phyloP scores from a whole-genome alignment of 169 alveolate genomes.

The Besnoitia besnoiti region DNA sequence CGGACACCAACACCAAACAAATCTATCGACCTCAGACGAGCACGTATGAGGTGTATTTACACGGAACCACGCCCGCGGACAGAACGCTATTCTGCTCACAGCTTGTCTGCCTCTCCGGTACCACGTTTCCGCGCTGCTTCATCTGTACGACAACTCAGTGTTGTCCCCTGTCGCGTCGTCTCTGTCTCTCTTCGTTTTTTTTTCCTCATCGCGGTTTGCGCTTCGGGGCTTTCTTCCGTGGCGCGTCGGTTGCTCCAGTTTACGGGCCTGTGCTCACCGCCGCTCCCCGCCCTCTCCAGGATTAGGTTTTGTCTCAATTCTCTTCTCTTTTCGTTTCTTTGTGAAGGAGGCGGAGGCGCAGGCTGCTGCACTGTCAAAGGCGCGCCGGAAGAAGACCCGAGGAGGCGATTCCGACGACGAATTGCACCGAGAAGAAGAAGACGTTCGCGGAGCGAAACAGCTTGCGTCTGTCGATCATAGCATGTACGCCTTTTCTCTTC shows the following conservation, averaged over 20 bases:
- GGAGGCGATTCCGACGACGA: neutral
- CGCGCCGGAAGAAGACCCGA: neutral
- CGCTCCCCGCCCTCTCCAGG: neutral
- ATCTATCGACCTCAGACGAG: no score
- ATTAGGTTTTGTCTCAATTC: no score
- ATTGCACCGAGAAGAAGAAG: neutral
- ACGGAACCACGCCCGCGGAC: no score
- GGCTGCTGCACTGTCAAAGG: neutral
- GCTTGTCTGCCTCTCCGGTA: no score
- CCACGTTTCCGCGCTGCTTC: no score
- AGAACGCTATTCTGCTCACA: no score
- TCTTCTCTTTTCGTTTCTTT: neutral
- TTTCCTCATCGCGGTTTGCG: neutral
- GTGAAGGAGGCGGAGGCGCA: conserved; percentile 11
- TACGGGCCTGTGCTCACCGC: neutral
- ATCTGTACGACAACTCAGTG: no score
- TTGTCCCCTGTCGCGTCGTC: no score
- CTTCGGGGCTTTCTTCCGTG: neutral
- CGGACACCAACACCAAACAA: no score
- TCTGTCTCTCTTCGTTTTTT: neutral
- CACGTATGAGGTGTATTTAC: no score
- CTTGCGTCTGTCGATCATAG: neutral
- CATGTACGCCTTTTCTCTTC: neutral
- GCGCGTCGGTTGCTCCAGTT: neutral
- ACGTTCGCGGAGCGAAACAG: neutral